Conservation (phyloP, 257 asterid genomes). For the Solanum tarijense region DNA sequence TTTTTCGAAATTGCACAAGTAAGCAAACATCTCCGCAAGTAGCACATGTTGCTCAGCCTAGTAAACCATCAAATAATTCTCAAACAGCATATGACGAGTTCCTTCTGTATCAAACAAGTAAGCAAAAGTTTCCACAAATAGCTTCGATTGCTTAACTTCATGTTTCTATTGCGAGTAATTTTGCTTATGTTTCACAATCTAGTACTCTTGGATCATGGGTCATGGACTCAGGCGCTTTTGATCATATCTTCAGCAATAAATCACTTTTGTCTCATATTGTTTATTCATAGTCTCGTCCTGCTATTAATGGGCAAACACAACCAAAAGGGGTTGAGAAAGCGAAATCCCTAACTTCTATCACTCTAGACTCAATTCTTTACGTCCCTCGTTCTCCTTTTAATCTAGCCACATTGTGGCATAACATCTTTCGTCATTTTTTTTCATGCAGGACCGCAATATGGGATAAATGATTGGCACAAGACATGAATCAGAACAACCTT, state of each 20-base stretch:
- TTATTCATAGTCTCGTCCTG: background rate
- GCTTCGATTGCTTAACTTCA: background rate
- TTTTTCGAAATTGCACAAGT: background rate
- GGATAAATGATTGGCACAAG: background rate
- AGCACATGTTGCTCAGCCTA: background rate
- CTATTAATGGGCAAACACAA: no score
- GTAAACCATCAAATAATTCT: background rate
- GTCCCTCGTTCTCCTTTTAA: background rate
- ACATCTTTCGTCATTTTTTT: no score
- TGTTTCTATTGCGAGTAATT: background rate
- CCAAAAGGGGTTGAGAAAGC: no score
- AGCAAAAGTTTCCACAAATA: background rate
- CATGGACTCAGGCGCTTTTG: background rate
- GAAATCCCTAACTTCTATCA: no score
- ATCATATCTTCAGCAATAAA: background rate
- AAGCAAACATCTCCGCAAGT: background rate
- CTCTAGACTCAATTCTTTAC: background rate
- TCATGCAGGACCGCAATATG: background rate
- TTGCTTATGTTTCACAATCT: background rate
- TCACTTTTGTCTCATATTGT: background rate
- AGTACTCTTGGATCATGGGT: background rate
- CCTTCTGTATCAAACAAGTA: background rate
- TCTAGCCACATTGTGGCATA: background rate
- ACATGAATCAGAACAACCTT: background rate
- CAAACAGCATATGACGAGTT: background rate